Evolutionary conservation across 2,329 filamentous ascomycete genomes (phyloP), one percentile per base, ranked within the genome.

Genomic region (Erysiphe pisi): DNA sequence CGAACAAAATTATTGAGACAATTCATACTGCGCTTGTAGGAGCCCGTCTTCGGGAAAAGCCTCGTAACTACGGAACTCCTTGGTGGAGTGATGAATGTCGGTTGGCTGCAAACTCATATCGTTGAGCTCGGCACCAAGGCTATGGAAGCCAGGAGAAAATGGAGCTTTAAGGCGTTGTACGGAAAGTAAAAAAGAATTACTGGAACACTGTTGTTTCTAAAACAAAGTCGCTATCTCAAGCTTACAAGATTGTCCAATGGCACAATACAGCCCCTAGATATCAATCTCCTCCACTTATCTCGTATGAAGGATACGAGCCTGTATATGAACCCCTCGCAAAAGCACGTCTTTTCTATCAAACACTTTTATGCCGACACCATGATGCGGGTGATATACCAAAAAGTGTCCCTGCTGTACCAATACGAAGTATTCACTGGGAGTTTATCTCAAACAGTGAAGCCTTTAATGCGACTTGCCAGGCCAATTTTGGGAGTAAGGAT

Each of bases 41-140:
- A n/a, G 6, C 61, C 20, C 28, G 8, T 36, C 20, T 22, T 28
- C 28, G 61, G 16, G 16, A 20, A 25, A 65, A 25, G 28, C 7
- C 16, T 47, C 28, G 43, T 0, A 40, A 45, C 28, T 28, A 45
- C 43, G 68, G 40, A 16, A 45, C 68, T 22, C 31, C 40, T 18
- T 71, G 68, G 68, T 71, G 68, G 68, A 71, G 43, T 20, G 40
- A 9, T 20, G 40, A 71, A 12, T 71, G 68, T 71, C 16, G 25
- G 25, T 6, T 20, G 12, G 40, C 40, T 40, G 68, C 68, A 12
- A 22, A 28, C 20, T 16, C 7, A 14, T 71, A 71, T 36, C 28
- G 28, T 18, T 14, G 20, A 25, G 36, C 28, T 16, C 20, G 68
- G 18, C 28, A 8, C 4, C 18, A 43, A n/a, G 68, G 36, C 16